Percentiles rank a stretch among this genome's conserved stretches.
phyloP scores from a whole-genome alignment of 352 stramenopile species.

The Pythium graminicola region DNA sequence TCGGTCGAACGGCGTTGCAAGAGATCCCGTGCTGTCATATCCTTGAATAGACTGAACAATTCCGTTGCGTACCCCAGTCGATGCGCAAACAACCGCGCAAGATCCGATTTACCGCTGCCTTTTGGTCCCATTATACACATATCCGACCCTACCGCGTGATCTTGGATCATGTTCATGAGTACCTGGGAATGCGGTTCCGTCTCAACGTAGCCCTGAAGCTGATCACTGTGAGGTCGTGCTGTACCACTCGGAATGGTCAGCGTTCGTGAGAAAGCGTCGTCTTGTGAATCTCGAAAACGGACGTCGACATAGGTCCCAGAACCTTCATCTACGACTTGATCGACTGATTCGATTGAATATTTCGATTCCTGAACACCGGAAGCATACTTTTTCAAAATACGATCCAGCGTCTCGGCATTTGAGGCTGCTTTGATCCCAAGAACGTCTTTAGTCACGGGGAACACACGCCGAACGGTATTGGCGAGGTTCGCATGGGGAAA shows the following conservation, averaged over 20 bases:
- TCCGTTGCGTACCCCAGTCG: constrained; percentile 81
- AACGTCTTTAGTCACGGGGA: constrained; percentile 47
- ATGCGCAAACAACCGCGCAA: constrained; percentile 59
- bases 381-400: constrained; percentile 48
- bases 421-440: constrained; percentile 32
- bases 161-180: constrained; percentile 68
- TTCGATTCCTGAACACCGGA: constrained; percentile 20
- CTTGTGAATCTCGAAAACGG: constrained; percentile 4
- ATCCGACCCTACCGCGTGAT: constrained; percentile 68
- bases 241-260: constrained; percentile 41
- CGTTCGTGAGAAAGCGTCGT: constrained; percentile 1
- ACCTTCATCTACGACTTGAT: constrained; percentile 19
- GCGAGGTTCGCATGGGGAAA: constrained; percentile 44
- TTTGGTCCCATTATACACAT: constrained; percentile 77
- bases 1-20: constrained; percentile 87
- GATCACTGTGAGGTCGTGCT: constrained; percentile 18
- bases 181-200: constrained; percentile 42
- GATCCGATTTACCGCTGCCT: constrained; percentile 76
- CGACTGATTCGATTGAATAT: constrained; percentile 35
- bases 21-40: constrained; percentile 92
- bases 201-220: constrained; percentile 49
- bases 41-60: constrained; percentile 90
- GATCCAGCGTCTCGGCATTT: constrained; percentile 45
- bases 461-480: constrained; percentile 39
- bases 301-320: constrained; percentile 8